phyloP scores from a whole-genome alignment of 192 early-diverging fungal species.

The Entrophospora sp. region DNA sequence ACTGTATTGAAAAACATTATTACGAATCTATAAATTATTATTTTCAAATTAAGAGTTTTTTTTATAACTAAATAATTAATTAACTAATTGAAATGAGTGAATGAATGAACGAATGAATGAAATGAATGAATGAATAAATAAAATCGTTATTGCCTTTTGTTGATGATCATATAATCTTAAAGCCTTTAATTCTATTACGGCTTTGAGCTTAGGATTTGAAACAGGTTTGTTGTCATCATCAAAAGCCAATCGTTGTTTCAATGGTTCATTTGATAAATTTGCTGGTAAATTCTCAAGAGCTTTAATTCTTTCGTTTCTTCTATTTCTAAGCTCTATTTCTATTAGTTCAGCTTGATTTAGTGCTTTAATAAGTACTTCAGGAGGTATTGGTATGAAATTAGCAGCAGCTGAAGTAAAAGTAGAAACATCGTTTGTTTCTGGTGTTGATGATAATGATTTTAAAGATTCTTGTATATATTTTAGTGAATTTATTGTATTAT shows the following conservation, averaged over 20 bases:
- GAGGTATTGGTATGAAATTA: not conserved
- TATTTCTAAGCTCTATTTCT: not conserved
- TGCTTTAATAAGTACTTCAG: not conserved
- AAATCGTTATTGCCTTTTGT: not conserved
- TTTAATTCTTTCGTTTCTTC: not conserved
- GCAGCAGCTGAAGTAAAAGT: no score
- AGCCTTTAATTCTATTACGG: not conserved
- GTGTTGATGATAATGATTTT: no score
- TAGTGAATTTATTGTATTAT: no score
- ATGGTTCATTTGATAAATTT: constrained; percentile 7
- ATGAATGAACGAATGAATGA: not conserved
- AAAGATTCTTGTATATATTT: no score
- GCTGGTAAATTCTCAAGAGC: not conserved
- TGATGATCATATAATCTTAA: not conserved
- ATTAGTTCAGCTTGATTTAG: not conserved
- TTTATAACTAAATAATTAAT: not conserved
- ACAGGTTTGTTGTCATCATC: not conserved
- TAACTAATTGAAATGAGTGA: not conserved
- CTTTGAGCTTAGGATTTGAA: not conserved
- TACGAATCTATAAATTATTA: not conserved
- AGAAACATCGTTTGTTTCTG: no score
- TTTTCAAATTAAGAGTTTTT: no score
- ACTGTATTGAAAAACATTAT: not conserved
- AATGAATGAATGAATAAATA: not conserved
- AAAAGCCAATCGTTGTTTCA: not conserved